Evolutionary conservation across 2,329 filamentous ascomycete species (phyloP).

Genomic region (Penicillium janthinellum): DNA sequence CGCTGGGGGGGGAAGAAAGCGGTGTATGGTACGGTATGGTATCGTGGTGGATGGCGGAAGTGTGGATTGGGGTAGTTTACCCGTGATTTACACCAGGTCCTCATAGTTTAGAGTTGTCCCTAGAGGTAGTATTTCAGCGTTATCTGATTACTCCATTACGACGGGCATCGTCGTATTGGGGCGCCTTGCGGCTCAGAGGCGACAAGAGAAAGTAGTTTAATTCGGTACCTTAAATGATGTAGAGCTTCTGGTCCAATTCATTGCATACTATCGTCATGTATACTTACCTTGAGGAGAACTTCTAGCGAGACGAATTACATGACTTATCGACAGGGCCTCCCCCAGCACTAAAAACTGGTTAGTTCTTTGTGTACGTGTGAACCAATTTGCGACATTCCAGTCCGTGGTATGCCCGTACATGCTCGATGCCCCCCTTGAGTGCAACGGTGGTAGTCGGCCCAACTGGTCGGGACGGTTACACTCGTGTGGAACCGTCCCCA

Average conservation of each 20-base stretch:
- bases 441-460: conserved; percentile 34
- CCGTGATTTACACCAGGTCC: background rate
- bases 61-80: background rate
- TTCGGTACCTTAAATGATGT: background rate
- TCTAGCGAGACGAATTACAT: background rate
- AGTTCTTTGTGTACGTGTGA: background rate
- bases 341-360: background rate
- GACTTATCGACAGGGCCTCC: background rate
- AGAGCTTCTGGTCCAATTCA: too few species aligned
- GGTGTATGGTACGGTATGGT: conserved; percentile 19
- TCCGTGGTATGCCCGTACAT: conserved; percentile 24
- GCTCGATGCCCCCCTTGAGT: conserved; percentile 31
- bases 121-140: background rate
- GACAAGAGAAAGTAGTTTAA: background rate
- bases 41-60: background rate
- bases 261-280: too few species aligned
- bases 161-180: background rate
- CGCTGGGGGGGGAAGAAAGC: background rate
- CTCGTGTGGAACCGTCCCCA: conserved; percentile 24
- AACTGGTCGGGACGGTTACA: conserved; percentile 31
- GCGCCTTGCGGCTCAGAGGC: conserved; percentile 3
- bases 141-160: background rate
- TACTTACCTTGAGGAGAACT: background rate
- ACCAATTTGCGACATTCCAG: conserved; percentile 14
- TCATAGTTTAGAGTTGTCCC: background rate